Conservation (phyloP, 192 early-diverging fungal genomes). For the Entophlyctis luteolus region DNA sequence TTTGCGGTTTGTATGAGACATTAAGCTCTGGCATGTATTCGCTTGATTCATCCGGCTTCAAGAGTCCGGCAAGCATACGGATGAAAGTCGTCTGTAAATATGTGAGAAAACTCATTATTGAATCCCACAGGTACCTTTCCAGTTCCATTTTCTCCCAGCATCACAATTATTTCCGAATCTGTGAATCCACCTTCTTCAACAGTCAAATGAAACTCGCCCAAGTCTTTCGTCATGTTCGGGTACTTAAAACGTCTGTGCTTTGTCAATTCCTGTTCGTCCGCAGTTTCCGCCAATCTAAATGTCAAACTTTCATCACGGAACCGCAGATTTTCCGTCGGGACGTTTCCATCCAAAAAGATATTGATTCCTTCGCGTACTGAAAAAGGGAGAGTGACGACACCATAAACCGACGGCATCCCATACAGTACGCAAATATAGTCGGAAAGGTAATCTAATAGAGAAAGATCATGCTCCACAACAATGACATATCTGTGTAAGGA, state of each 20-base stretch:
- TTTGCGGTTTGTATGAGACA: constrained; percentile 96
- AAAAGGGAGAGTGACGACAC: constrained; percentile 96
- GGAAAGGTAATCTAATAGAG: constrained; percentile 94
- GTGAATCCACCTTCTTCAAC: constrained; percentile 82
- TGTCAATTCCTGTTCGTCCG: constrained; percentile 65
- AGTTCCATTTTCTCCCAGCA: constrained; percentile 97
- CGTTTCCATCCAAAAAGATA: constrained; percentile 93
- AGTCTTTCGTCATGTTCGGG: constrained; percentile 81
- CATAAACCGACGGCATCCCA: constrained; percentile 92
- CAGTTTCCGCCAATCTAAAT: constrained; percentile 88
- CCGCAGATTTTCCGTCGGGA: constrained; percentile 97
- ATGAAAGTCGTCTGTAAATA: constrained; percentile 84
- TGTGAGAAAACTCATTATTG: not conserved
- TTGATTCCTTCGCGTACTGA: constrained; percentile 98
- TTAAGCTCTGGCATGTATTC: constrained; percentile 77
- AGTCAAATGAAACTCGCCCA: constrained; percentile 77
- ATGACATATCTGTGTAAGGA: too few species aligned
- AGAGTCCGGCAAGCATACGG: constrained; percentile 79
- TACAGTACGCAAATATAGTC: constrained; percentile 99
- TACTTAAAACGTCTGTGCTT: constrained; percentile 77
- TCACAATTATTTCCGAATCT: constrained; percentile 96
- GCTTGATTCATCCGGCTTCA: constrained; percentile 70
- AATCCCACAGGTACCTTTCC: too few species aligned
- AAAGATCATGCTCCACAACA: constrained; percentile 98
- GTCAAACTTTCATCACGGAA: constrained; percentile 94